Percentiles rank a stretch among this genome's conserved stretches.
Evolutionary conservation across 2,329 filamentous ascomycete genomes (phyloP).

Genomic region (Myriosclerotinia curreyana): DNA sequence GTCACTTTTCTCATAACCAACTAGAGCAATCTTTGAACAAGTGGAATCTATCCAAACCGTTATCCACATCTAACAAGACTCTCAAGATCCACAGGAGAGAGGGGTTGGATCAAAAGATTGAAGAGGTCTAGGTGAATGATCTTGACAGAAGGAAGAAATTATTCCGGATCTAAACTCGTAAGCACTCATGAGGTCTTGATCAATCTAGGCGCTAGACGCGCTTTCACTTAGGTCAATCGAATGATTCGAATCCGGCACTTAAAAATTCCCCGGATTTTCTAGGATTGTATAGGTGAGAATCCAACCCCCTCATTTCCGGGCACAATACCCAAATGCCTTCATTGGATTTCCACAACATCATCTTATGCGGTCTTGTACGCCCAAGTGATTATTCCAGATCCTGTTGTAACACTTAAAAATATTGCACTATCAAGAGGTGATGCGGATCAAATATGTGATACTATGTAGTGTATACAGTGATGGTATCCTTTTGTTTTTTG

Average conservation of each 20-base stretch:
- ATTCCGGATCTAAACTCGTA: slow-evolving; percentile 6
- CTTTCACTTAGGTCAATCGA: neutral
- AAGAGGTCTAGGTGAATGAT: neutral
- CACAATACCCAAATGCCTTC: neutral
- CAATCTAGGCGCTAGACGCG: neutral
- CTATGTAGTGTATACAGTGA: neutral
- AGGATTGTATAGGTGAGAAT: neutral
- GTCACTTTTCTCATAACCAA: neutral
- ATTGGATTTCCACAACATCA: slow-evolving; percentile 7
- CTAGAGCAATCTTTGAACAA: neutral
- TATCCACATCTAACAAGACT: neutral
- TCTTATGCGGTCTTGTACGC: neutral
- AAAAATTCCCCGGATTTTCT: slow-evolving; percentile 14
- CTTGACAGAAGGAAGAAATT: neutral
- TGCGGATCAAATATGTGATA: neutral
- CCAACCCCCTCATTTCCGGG: neutral
- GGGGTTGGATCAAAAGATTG: neutral
- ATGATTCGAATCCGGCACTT: neutral
- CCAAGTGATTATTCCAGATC: neutral
- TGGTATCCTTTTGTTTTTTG: neutral
- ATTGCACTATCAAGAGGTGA: neutral
- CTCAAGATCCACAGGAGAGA: neutral
- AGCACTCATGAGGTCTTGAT: neutral
- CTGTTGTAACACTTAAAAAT: neutral
- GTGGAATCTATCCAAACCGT: neutral